Base-by-base conservation (phyloP, 1,284 basidiomycete genomes). In the Ustilago curta region DNA sequence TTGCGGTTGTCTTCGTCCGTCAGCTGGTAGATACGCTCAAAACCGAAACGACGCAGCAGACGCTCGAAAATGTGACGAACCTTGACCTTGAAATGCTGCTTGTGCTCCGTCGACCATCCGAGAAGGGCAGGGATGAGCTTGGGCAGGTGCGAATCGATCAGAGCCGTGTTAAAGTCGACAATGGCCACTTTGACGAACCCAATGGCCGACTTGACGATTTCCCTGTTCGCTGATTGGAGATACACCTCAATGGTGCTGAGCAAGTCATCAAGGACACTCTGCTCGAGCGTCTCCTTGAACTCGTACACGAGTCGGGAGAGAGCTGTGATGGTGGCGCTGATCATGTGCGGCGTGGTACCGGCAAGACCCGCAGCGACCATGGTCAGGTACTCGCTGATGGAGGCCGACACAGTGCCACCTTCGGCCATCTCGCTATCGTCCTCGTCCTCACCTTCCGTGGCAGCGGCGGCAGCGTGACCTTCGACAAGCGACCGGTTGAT, bases 11-110 rank as follows among this genome's bases (percentile, higher is more conserved):
- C 91, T 31, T 92, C 92, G 70, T 89, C 92, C 4, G 74, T 76
- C 8, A 88, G 86, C 50, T 82, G 75, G 70, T 87, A 87, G 7
- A 99, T 90, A 21, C 91, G 91, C 53, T 95, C 91, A 88, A 90
- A 97, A 0, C 91, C 92, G 82, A 97, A 97, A 70, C 95, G 90
- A 68, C 96, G 88, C 71, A 99, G 89, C 89, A 99, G 91, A 49
- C 97, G 90, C 87, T 99, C 97, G 79, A 99, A 94, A 66, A 99
- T 95, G 86, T 98, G 95, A 48, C 94, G 90, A 14, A 97, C 93
- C 87, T 97, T 98, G 59, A 90, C 88, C 86, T 99, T 99, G 90
- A 99, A 99, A 85, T 98, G 96, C 84, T 99, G 97, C 85, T 96
- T 96, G 87, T 99, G 95, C 84, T 97, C 95, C 82, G 96, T 93